phyloP scores from a whole-genome alignment of 2,329 filamentous ascomycete species.

The Trichoderma breve region DNA sequence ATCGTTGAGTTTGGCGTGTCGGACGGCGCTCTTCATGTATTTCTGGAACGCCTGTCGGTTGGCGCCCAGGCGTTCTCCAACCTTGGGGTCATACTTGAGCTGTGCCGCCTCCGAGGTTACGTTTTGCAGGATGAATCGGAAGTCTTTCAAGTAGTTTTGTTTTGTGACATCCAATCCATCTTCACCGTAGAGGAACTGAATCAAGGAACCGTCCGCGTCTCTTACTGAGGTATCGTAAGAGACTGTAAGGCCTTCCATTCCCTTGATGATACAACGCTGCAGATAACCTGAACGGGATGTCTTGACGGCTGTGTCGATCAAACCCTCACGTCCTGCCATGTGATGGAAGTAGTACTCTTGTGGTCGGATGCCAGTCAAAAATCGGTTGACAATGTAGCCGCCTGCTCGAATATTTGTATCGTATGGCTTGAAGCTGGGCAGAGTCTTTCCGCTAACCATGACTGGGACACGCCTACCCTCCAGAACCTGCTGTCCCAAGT shows the following conservation, averaged over 20 bases:
- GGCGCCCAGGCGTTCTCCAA: slow-evolving; percentile 46
- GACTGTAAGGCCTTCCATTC: slow-evolving; percentile 91
- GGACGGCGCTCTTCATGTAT: slow-evolving; percentile 79
- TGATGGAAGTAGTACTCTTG: slow-evolving; percentile 99
- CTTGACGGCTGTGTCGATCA: slow-evolving; percentile 98
- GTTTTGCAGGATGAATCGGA: slow-evolving; percentile 87
- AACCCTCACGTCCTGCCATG: slow-evolving; percentile 96
- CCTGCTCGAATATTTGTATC: slow-evolving; percentile 87
- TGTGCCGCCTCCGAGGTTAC: slow-evolving; percentile 75
- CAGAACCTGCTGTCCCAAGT: slow-evolving; percentile 92
- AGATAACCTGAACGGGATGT: slow-evolving; percentile 95
- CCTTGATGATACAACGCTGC: slow-evolving; percentile 96
- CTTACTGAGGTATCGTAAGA: slow-evolving; percentile 93
- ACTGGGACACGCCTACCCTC: slow-evolving; percentile 92
- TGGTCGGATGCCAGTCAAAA: slow-evolving; percentile 94
- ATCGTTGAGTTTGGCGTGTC: slow-evolving; percentile 60
- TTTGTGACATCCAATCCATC: slow-evolving; percentile 94
- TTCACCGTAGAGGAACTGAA: slow-evolving; percentile 96
- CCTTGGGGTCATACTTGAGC: slow-evolving; percentile 62
- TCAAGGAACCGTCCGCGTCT: slow-evolving; percentile 86
- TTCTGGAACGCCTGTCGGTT: slow-evolving; percentile 64
- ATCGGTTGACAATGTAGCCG: slow-evolving; percentile 91
- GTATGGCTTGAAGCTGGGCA: slow-evolving; percentile 90
- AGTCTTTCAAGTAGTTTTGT: slow-evolving; percentile 86
- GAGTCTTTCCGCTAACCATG: slow-evolving; percentile 96